These are phyloP conservation scores for Acacia acuminata DNA, from an alignment of 306 rosid genomes.

Conservation along the genomic window DNA sequence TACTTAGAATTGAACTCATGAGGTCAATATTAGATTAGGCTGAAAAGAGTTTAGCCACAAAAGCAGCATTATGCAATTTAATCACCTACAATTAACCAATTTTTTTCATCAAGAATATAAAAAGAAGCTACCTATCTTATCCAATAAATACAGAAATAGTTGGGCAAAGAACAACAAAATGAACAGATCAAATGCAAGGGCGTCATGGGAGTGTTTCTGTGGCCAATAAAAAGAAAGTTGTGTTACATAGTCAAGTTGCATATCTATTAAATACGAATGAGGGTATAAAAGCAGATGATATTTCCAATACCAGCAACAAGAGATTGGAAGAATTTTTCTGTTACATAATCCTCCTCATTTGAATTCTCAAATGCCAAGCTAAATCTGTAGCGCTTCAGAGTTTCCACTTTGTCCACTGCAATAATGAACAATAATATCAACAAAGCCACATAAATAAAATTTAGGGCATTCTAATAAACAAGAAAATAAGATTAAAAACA, in stretches of 20 bases:
- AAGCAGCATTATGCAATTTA: not conserved
- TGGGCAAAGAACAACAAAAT: not conserved
- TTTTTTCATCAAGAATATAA: not conserved
- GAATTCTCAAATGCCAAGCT: slow-evolving; percentile 99
- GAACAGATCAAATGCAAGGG: slow-evolving; percentile 5
- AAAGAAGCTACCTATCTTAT: not conserved
- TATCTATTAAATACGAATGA: slow-evolving; percentile 20
- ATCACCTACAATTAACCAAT: not conserved
- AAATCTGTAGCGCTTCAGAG: slow-evolving; percentile 88
- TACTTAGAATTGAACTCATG: slow-evolving; percentile 12
- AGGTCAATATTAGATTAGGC: slow-evolving; percentile 10
- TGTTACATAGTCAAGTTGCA: slow-evolving; percentile 8
- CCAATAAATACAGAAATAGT: not conserved
- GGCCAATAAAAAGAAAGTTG: slow-evolving; percentile 12
- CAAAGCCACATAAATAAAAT: not conserved
- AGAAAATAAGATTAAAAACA: slow-evolving; percentile 2
- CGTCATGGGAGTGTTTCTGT: not conserved
- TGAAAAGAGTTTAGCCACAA: not conserved
- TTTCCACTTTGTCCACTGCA: slow-evolving; percentile 85
- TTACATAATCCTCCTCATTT: slow-evolving; percentile 97
- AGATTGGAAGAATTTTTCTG: slow-evolving; percentile 95
- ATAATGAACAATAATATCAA: slow-evolving; percentile 17
- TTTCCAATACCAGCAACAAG: slow-evolving; percentile 89
- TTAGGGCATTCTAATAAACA: slow-evolving; percentile 11
- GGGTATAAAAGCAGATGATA: slow-evolving; percentile 9